Evolutionary conservation across 2,329 filamentous ascomycete species (phyloP), one percentile per base, ranked within the genome.

Genomic region (Paecilomyces fulvus): DNA sequence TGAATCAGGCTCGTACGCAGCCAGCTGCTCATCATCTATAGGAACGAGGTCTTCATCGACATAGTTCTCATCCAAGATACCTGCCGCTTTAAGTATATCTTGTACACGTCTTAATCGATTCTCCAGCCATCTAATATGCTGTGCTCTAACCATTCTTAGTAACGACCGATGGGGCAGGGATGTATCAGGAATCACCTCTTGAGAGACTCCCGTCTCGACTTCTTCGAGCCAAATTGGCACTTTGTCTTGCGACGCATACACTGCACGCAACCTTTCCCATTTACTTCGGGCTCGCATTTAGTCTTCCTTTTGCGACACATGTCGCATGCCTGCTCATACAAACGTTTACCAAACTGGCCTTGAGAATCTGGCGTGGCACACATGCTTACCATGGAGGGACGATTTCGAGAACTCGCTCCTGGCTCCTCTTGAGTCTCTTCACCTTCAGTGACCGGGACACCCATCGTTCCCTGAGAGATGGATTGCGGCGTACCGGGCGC

Each of bases 241-340:
- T 92, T 89, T 6, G 89, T 94, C 79, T 95, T 95, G 79, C 95
- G 95, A 72, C 95, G 96, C 70, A 87, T 86, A 73, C 92, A 96
- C 74, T 96, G 92, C 5, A 88, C 87, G 76, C 92, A 96, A 20
- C 60, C 52, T 7, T 56, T 31, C 54, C 87, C 83, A 23, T 90
- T 90, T 67, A 91, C 82, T 75, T 94, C 94, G 63, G 91, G 89
- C 70, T 96, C 91, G 74, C 92, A 96, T 77, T 95, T 96, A 75
- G 95, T 92, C 75, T 88, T 78, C 74, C 83, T 86, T 76, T 91
- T 94, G 67, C 90, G 83, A 70, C 92, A 96, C 89, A 92, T 91
- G 64, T 95, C 90, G 76, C 90, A 95, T 54, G 90, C 89, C 88
- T 91, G 63, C 51, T 17, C 21, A 43, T 31, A 33, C 30, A 14